Conservation (phyloP, 352 stramenopile genomes). For the Globisporangium echinulatum region DNA sequence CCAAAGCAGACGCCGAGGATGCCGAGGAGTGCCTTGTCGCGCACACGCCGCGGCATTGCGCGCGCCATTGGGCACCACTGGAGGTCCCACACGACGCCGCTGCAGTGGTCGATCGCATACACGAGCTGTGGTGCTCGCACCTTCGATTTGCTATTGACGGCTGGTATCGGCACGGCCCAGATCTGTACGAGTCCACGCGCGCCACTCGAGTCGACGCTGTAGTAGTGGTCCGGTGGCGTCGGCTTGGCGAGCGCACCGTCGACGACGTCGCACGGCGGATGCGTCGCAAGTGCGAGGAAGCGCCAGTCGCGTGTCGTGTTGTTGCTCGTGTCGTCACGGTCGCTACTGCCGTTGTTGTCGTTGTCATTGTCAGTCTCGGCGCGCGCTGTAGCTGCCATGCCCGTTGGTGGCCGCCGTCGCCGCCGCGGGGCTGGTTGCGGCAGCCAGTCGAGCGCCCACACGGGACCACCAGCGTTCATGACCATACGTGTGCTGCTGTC, state of each 20-base stretch:
- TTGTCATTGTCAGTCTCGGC: not conserved
- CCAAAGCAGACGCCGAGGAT: constrained; percentile 70
- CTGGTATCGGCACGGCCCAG: constrained; percentile 52
- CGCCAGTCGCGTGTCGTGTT: constrained; percentile 31
- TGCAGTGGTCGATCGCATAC: constrained; percentile 69
- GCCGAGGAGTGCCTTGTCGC: constrained; percentile 30
- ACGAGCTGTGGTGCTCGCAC: constrained; percentile 42
- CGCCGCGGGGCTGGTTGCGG: constrained; percentile 11
- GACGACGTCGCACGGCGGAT: constrained; percentile 59
- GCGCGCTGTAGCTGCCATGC: not conserved
- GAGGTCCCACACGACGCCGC: constrained; percentile 74
- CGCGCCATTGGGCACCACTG: constrained; percentile 62
- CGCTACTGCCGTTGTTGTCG: not conserved
- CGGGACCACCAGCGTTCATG: constrained; percentile 62
- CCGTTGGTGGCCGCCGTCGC: not conserved
- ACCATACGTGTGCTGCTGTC: constrained; percentile 25
- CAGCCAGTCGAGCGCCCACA: constrained; percentile 83
- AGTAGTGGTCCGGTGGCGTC: constrained; percentile 74
- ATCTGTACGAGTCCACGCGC: constrained; percentile 65
- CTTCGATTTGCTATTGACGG: not conserved
- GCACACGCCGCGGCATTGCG: constrained; percentile 24
- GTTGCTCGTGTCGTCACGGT: constrained; percentile 1
- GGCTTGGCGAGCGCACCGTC: constrained; percentile 53
- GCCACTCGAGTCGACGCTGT: constrained; percentile 30
- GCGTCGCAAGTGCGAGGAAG: constrained; percentile 54